phyloP scores from a whole-genome alignment of 75 land plant genomes.

The Cupressus sempervirens region DNA sequence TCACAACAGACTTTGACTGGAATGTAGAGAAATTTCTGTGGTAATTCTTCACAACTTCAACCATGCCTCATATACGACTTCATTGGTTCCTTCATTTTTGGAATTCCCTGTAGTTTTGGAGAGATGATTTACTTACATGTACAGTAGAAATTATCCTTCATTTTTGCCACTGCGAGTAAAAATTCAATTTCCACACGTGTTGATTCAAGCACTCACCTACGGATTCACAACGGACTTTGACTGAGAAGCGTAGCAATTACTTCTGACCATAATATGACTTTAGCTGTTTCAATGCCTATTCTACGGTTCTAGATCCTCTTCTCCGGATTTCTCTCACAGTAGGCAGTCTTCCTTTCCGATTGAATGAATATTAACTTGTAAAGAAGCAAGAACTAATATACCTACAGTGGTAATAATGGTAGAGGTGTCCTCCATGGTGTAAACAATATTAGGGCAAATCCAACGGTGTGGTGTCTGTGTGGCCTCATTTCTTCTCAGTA shows the following conservation, averaged over 20 bases:
- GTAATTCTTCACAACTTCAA: too few relatives aligned
- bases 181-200: conserved; percentile 49
- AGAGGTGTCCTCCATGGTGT: conserved; percentile 32
- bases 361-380: not conserved
- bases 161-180: conserved; percentile 28
- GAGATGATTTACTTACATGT: not conserved
- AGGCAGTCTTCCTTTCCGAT: not conserved
- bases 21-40: conserved; percentile 42
- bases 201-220: conserved; percentile 41
- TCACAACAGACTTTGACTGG: conserved; percentile 45
- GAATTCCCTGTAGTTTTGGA: too few relatives aligned
- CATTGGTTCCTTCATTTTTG: too few relatives aligned
- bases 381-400: too few relatives aligned
- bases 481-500: conserved; percentile 32
- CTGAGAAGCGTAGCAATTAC: conserved; percentile 50
- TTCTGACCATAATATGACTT: conserved; percentile 44
- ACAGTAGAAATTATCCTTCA: not conserved
- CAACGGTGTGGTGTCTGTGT: conserved; percentile 25
- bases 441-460: conserved; percentile 26
- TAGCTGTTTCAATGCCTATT: conserved; percentile 39
- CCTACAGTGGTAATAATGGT: not conserved
- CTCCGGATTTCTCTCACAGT: conserved; percentile 67
- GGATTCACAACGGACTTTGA: conserved; percentile 36
- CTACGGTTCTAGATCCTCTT: conserved; percentile 58
- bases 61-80: too few relatives aligned